phyloP scores from a whole-genome alignment of 768 basidiomycete species.

The Tylopilus subfusipes region DNA sequence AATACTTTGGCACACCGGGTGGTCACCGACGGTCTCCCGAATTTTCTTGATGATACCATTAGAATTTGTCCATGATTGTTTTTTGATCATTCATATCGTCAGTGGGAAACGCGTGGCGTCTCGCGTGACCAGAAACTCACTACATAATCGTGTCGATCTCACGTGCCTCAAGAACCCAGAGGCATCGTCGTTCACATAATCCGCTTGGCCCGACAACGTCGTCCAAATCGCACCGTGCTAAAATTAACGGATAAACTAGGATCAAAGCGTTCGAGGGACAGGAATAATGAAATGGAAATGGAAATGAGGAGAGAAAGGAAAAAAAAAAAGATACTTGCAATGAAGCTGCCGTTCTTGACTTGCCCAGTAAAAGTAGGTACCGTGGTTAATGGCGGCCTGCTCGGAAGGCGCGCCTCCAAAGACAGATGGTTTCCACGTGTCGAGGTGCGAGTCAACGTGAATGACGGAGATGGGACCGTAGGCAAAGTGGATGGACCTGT shows the following conservation, averaged over 20 bases:
- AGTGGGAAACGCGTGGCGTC: neutral
- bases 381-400: constrained; percentile 78
- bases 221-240: constrained; percentile 88
- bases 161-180: constrained; percentile 81
- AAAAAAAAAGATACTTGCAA: constrained; percentile 64
- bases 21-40: constrained; percentile 67
- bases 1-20: constrained; percentile 75
- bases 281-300: constrained; percentile 12
- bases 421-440: constrained; percentile 73
- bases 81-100: neutral
- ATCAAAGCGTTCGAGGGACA: constrained; percentile 49
- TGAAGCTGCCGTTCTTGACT: constrained; percentile 73
- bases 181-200: constrained; percentile 73
- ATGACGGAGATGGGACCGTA: constrained; percentile 82
- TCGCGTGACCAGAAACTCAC: constrained; percentile 32
- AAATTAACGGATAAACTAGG: constrained; percentile 59
- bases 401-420: constrained; percentile 72
- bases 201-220: constrained; percentile 71
- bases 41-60: constrained; percentile 80
- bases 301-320: constrained; percentile 21
- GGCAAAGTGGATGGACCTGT: constrained; percentile 67
- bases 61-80: constrained; percentile 42
- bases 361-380: constrained; percentile 90
- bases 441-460: constrained; percentile 84
- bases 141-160: constrained; percentile 84